Conservation (phyloP, 2,329 filamentous ascomycete genomes). For the Trichoderma sp. region DNA sequence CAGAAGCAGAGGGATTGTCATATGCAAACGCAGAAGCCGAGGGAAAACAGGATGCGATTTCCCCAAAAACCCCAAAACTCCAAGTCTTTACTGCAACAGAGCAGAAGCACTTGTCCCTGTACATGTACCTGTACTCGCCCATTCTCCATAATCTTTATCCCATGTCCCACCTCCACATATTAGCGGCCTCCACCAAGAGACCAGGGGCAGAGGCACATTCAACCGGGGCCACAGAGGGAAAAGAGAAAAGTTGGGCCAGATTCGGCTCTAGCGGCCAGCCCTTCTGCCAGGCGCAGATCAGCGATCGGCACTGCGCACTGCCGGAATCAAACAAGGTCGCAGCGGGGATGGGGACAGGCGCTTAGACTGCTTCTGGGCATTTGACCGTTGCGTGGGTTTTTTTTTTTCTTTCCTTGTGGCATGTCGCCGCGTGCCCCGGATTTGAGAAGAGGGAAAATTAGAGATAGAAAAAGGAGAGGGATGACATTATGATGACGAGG, state of each 20-base stretch:
- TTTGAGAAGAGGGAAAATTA: background rate
- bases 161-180: conserved; percentile 4
- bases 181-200: background rate
- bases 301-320: conserved; percentile 14
- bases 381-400: conserved; percentile 1
- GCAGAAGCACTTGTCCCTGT: background rate
- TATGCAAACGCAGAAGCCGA: conserved; percentile 10
- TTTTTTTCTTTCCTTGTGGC: background rate
- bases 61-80: background rate
- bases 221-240: background rate
- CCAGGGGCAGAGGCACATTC: background rate
- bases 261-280: background rate
- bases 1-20: background rate
- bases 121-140: background rate
- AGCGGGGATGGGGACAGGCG: background rate
- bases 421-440: background rate
- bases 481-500: background rate
- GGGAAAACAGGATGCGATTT: conserved; percentile 3
- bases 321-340: conserved; percentile 7
- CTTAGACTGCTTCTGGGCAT: conserved; percentile 19
- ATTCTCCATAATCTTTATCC: background rate
- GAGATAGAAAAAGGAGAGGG: background rate
- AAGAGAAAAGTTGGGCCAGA: background rate
- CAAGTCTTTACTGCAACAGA: background rate
- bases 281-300: conserved; percentile 5